Evolutionary conservation across 805 yeast species (phyloP), one percentile per base, ranked within the genome.

Genomic region (Maudiozyma saulgeensis): DNA sequence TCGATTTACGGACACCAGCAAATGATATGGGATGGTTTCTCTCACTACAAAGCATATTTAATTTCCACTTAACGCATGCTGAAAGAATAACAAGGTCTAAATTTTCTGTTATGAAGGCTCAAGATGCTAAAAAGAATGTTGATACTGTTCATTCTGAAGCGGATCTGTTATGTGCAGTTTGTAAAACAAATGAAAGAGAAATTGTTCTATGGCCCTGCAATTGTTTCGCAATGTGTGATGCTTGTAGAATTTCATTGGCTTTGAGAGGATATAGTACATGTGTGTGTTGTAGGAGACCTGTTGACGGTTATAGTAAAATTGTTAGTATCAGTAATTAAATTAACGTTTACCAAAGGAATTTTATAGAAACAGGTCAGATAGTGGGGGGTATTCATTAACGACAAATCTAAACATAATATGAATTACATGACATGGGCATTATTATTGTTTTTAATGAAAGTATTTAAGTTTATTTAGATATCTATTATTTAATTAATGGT

Each of bases 151-250:
- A 23, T 19, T 39, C 42, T 4, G 46, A 38, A 8, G 6, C 13
- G 28, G 51, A 49, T 34, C 55, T 79, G 7, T 71, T 72, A 8
- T 89, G 97, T 66, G 96, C 87, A 8, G 84, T 89, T 3, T 89
- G 96, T 63, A 95, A 85, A 57, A 73, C 76, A 6, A 80, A 83
- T 50, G 77, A 80, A 6, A 73, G 96, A 53, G 82, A 82, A 49
- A 77, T 90, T 45, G 80, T 89, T 12, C 69, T 90, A 3, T 89
- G 96, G 96, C 97, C 97, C 0, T 89, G 97, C 62, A 78, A 81
- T 57, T 89, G 97, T 64, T 79, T 89, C 53, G 90, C 96, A 0
- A 71, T 89, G 6, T 89, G 97, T 64, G 96, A 88, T 54, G 75
- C 77, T 32, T 89, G 97, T 61, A 75, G 96, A 18, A 71, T 84